These are phyloP conservation scores for Megacollybia marginata DNA, from an alignment of 768 basidiomycete genomes.

Conservation along the genomic window DNA sequence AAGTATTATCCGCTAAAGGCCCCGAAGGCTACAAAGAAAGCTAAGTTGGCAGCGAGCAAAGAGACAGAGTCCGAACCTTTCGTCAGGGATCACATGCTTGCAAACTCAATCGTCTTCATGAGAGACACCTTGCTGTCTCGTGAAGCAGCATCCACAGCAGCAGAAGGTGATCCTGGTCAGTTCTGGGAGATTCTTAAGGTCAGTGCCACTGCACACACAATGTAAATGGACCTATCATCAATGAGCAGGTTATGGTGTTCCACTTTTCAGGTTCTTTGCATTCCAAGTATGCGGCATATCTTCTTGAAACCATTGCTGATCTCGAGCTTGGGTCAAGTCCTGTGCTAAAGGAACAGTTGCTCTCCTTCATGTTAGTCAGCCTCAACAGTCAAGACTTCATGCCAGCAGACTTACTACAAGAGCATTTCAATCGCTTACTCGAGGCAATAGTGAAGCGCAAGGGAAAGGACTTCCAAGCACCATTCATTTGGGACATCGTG, in stretches of 20 bases:
- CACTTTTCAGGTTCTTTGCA: constrained; percentile 26
- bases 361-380: not conserved
- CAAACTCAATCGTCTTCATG: constrained; percentile 17
- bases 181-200: constrained; percentile 16
- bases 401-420: not conserved
- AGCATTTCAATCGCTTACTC: not conserved
- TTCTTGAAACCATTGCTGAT: constrained; percentile 21
- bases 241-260: constrained; percentile 19
- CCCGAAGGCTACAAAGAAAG: constrained; percentile 1
- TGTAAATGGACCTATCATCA: not conserved
- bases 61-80: not conserved
- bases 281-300: constrained; percentile 22
- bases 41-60: not conserved
- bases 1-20: not conserved
- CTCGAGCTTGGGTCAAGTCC: constrained; percentile 23
- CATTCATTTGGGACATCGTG: constrained; percentile 15
- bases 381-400: not conserved
- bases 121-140: constrained; percentile 15
- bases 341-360: not conserved
- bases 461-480: constrained; percentile 6
- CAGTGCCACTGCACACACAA: not conserved
- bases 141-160: constrained; percentile 7
- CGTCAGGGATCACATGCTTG: constrained; percentile 15
- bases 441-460: constrained; percentile 9
- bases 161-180: constrained; percentile 14